Percentiles rank a stretch among this genome's conserved stretches.
Evolutionary conservation across 768 basidiomycete genomes (phyloP).

Genomic region (Pisolithus albus): DNA sequence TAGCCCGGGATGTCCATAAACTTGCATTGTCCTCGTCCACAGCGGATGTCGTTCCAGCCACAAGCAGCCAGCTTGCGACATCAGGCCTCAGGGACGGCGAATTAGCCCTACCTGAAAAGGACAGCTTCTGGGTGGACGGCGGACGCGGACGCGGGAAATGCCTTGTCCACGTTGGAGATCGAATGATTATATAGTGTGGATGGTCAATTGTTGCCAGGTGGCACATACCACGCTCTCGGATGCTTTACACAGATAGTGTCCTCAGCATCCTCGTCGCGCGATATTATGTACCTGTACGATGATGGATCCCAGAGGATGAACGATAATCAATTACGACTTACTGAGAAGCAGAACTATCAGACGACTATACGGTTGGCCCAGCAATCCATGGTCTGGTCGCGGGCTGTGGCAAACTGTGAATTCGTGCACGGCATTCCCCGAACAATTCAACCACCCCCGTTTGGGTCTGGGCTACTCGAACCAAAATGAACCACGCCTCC

Average conservation of each 20-base stretch:
- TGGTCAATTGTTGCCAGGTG: not conserved
- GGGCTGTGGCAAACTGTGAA: too few species aligned
- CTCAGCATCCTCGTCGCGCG: too few species aligned
- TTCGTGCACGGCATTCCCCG: too few species aligned
- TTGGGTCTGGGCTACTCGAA: not conserved
- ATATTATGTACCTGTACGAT: too few species aligned
- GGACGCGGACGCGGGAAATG: conserved; percentile 1
- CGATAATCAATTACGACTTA: too few species aligned
- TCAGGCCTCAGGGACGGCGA: not conserved
- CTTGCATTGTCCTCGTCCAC: conserved; percentile 19
- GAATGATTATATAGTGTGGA: not conserved
- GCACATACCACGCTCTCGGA: not conserved
- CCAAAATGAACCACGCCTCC: not conserved
- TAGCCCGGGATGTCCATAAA: conserved; percentile 3
- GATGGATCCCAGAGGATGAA: too few species aligned
- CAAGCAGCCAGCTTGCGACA: conserved; percentile 14
- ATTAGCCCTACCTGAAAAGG: conserved; percentile 2
- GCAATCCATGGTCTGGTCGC: too few species aligned
- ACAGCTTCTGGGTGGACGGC: conserved; percentile 3
- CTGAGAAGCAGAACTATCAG: too few species aligned
- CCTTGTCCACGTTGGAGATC: conserved; percentile 2
- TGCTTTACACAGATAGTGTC: not conserved
- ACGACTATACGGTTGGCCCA: too few species aligned
- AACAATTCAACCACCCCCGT: too few species aligned
- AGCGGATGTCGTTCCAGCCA: conserved; percentile 5